A percentile compares a stretch with the other conserved stretches of the same genome.
Conservation (phyloP, 1,284 basidiomycete species). For the Pholiota adiposa region DNA sequence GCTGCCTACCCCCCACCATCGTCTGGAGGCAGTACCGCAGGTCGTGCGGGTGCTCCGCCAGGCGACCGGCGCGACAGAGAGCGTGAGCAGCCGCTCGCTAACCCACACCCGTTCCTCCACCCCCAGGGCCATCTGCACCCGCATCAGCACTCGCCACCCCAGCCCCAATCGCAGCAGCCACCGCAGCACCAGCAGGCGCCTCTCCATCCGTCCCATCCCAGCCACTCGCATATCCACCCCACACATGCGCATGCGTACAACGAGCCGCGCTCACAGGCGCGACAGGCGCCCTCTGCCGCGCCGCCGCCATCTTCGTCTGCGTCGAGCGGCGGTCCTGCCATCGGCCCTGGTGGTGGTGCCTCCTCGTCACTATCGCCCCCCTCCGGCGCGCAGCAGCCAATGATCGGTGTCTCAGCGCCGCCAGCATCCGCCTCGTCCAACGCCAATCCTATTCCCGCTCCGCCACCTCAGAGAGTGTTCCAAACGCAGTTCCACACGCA, state of each 20-base stretch:
- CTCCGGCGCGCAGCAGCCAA: not conserved
- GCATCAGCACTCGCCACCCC: slow-evolving; percentile 13
- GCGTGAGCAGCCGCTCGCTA: slow-evolving; percentile 4
- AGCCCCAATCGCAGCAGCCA: slow-evolving; percentile 1
- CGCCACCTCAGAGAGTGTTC: slow-evolving; percentile 32
- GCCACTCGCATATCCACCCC: slow-evolving; percentile 19
- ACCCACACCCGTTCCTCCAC: slow-evolving; percentile 23
- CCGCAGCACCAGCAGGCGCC: not conserved
- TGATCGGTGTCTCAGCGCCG: not conserved
- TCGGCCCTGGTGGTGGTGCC: too few relatives aligned
- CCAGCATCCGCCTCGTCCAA: not conserved
- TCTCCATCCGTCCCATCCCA: slow-evolving; percentile 10
- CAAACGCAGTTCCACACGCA: slow-evolving; percentile 37
- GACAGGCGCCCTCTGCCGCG: slow-evolving; percentile 6
- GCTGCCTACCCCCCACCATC: slow-evolving; percentile 1
- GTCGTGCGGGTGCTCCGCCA: not conserved
- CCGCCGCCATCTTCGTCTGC: not conserved
- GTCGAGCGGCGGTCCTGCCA: not conserved
- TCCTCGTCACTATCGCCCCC: slow-evolving; percentile 1
- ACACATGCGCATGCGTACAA: not conserved
- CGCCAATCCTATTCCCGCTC: slow-evolving; percentile 1
- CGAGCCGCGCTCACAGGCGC: slow-evolving; percentile 3
- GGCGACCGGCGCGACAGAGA: slow-evolving; percentile 11
- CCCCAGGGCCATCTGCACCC: slow-evolving; percentile 18
- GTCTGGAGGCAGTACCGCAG: not conserved